A percentile compares a stretch with the other conserved stretches of the same genome.
Evolutionary conservation across 177 flowering plant species (phyloP).

Genomic region (Telopea speciosissima): DNA sequence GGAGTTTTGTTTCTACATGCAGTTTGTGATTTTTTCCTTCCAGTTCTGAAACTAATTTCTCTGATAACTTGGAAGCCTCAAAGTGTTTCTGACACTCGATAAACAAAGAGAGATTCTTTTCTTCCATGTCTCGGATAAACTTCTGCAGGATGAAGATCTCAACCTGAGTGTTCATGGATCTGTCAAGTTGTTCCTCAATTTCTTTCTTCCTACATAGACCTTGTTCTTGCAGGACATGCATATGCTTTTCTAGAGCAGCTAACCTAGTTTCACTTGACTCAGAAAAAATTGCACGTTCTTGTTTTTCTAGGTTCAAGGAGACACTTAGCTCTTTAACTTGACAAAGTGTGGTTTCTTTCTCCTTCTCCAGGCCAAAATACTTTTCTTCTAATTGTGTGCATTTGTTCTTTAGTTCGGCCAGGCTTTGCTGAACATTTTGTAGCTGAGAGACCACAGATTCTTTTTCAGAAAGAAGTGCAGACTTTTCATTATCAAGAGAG

Average conservation of each 20-base stretch:
- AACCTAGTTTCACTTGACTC: conserved; percentile 44
- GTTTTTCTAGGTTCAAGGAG: conserved; percentile 44
- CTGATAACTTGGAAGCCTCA: conserved; percentile 50
- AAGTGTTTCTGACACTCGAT: conserved; percentile 59
- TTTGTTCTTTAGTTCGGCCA: conserved; percentile 48
- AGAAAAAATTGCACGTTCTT: conserved; percentile 40
- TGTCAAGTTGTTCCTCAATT: conserved; percentile 68
- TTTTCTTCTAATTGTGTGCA: conserved; percentile 50
- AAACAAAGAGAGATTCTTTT: conserved; percentile 46
- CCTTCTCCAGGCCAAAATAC: conserved; percentile 48
- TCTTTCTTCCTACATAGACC: conserved; percentile 43
- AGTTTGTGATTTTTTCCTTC: conserved; percentile 64
- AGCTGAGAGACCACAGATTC: conserved; percentile 37
- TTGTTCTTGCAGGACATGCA: conserved; percentile 54
- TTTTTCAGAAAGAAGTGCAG: conserved; percentile 39
- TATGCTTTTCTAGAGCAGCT: conserved; percentile 41
- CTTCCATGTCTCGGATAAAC: conserved; percentile 63
- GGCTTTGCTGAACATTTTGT: conserved; percentile 37
- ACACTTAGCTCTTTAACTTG: conserved; percentile 48
- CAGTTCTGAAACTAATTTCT: conserved; percentile 55
- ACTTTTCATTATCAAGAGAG: conserved; percentile 40
- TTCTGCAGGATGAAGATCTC: conserved; percentile 76
- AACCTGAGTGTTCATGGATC: conserved; percentile 61
- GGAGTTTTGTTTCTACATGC: conserved; percentile 53
- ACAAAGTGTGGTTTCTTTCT: conserved; percentile 37